A percentile compares a stretch with the other conserved stretches of the same genome.
Conservation (phyloP, 2,329 filamentous ascomycete species). For the Cladosporium velox region DNA sequence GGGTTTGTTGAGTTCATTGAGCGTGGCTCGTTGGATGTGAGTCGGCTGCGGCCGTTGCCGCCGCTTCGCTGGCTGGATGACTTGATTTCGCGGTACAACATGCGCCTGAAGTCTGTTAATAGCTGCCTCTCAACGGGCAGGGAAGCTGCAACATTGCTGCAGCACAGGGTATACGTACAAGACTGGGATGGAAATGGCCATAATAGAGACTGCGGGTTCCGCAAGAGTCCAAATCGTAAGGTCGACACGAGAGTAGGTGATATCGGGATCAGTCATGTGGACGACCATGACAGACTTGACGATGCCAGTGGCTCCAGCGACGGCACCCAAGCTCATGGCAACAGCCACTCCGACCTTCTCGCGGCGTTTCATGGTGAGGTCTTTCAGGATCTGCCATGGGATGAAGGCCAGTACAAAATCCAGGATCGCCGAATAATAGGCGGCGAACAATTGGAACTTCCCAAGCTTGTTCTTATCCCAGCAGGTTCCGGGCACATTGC, state of each 20-base stretch:
- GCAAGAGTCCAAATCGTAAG: slow-evolving; percentile 15
- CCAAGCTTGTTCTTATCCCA: slow-evolving; percentile 6
- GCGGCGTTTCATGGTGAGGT: slow-evolving; percentile 11
- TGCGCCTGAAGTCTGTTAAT: slow-evolving; percentile 1
- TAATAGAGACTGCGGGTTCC: slow-evolving; percentile 17
- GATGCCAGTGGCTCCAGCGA: slow-evolving; percentile 14
- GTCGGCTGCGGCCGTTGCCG: slow-evolving; percentile 1
- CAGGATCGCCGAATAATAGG: slow-evolving; percentile 15
- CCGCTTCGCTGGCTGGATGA: slow-evolving; percentile 14
- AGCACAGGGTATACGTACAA: slow-evolving; percentile 1
- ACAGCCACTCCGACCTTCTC: slow-evolving; percentile 16
- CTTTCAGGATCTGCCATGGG: slow-evolving; percentile 13
- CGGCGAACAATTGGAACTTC: slow-evolving; percentile 14
- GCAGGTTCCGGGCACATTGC: slow-evolving; percentile 14
- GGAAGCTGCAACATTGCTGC: too few species aligned
- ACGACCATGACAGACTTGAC: slow-evolving; percentile 11
- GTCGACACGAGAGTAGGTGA: slow-evolving; percentile 14
- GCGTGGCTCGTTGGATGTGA: slow-evolving; percentile 11
- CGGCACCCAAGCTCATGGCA: slow-evolving; percentile 17
- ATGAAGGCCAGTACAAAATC: slow-evolving; percentile 16
- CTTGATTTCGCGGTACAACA: slow-evolving; percentile 17
- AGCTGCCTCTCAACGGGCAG: too few species aligned
- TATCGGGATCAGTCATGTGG: slow-evolving; percentile 10
- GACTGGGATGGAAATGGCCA: slow-evolving; percentile 18
- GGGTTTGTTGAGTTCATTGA: neutral